Percentiles rank a stretch among this genome's conserved stretches.
These are phyloP conservation scores for Paramecium caudatum DNA, from an alignment of 73 alveolate species.

Conservation along the genomic window DNA sequence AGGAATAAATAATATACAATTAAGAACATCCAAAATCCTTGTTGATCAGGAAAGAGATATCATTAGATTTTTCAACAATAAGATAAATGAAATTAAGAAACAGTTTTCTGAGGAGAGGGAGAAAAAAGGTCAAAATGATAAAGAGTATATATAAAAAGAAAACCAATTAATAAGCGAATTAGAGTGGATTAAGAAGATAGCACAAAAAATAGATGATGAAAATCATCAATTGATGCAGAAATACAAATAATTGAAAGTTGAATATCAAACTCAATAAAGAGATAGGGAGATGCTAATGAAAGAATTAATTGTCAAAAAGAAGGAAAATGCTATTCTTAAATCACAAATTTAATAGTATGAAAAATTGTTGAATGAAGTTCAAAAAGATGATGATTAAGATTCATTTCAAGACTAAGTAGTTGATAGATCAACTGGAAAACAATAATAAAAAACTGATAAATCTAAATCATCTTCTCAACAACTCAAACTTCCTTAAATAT, in stretches of 20 bases:
- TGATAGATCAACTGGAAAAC: background rate
- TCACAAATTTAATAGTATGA: constrained; percentile 62
- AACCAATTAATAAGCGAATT: constrained; percentile 63
- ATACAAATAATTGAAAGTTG: constrained; percentile 58
- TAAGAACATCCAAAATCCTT: constrained; percentile 69
- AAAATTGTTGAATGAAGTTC: constrained; percentile 57
- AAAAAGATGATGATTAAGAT: constrained; percentile 67
- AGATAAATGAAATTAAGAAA: constrained; percentile 75
- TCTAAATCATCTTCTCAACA: constrained; percentile 24
- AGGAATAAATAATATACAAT: constrained; percentile 59
- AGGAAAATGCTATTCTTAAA: constrained; percentile 71
- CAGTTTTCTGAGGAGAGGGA: constrained; percentile 73
- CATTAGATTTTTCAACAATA: constrained; percentile 74
- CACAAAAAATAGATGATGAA: constrained; percentile 74
- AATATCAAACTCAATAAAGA: constrained; percentile 73
- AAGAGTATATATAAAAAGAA: constrained; percentile 69
- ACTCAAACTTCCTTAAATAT: constrained; percentile 11
- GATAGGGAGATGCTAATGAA: constrained; percentile 75
- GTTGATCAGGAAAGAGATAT: constrained; percentile 77
- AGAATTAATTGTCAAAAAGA: constrained; percentile 69
- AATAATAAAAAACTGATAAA: background rate
- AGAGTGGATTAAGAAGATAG: constrained; percentile 74
- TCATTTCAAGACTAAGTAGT: background rate
- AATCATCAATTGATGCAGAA: constrained; percentile 70
- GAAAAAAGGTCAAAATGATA: constrained; percentile 71